Conservation (phyloP, 306 rosid species). For the Rosa persica region DNA sequence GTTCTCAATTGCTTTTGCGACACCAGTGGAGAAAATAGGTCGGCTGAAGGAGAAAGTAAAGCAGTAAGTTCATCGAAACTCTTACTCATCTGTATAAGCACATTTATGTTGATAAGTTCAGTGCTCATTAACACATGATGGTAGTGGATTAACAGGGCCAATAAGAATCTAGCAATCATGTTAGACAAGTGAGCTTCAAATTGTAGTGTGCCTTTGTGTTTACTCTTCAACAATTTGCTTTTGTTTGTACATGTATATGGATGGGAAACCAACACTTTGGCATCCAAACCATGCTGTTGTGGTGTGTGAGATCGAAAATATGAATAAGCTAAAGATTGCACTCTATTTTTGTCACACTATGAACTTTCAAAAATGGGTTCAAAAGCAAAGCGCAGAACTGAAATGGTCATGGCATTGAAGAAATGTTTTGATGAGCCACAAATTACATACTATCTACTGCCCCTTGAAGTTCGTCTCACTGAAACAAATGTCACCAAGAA, state of each 20-base stretch:
- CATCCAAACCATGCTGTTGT: conserved; percentile 54
- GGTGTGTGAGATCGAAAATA: conserved; percentile 63
- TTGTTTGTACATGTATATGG: conserved; percentile 57
- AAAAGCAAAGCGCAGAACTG: conserved; percentile 64
- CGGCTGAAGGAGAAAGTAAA: conserved; percentile 52
- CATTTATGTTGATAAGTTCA: background rate
- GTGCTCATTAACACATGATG: too few species aligned
- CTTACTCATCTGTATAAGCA: background rate
- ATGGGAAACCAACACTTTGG: conserved; percentile 62
- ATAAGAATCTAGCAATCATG: too few species aligned
- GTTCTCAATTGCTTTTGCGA: conserved; percentile 62
- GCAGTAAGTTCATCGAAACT: conserved; percentile 40
- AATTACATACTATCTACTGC: conserved; percentile 70
- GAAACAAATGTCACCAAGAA: conserved; percentile 24
- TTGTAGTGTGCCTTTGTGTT: background rate
- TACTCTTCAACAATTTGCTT: conserved; percentile 12
- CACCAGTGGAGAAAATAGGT: conserved; percentile 71
- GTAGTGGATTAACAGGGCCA: too few species aligned
- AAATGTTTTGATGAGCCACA: conserved; percentile 67
- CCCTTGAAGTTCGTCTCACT: conserved; percentile 61
- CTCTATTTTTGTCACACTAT: conserved; percentile 65
- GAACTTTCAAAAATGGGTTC: conserved; percentile 70
- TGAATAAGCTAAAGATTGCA: conserved; percentile 67
- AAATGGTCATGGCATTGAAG: conserved; percentile 65
- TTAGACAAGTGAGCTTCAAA: background rate